Evolutionary conservation across 192 early-diverging fungal genomes (phyloP).

Genomic region (Rhizophagus prolifer): DNA sequence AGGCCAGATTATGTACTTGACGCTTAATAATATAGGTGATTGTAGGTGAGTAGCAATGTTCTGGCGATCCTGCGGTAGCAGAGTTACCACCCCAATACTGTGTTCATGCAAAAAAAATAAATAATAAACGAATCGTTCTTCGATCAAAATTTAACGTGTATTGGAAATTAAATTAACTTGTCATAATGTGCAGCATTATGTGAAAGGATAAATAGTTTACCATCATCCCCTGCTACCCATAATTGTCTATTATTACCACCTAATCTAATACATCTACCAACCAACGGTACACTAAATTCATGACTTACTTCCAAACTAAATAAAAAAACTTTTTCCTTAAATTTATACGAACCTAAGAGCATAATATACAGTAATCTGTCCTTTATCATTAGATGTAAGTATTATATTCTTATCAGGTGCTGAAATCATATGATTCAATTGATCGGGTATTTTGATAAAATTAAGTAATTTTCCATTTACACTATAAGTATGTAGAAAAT

Average conservation of each 20-base stretch:
- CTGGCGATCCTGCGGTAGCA: too few species aligned
- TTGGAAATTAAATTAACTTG: neutral
- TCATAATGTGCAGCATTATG: neutral
- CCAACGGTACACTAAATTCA: constrained; percentile 19
- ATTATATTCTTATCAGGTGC: constrained; percentile 11
- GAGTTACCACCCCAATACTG: too few species aligned
- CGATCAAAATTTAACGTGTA: too few species aligned
- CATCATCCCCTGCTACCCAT: constrained; percentile 20
- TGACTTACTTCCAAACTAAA: constrained; percentile 13
- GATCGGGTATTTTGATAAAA: neutral
- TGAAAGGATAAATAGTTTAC: constrained; percentile 27
- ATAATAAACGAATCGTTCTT: too few species aligned
- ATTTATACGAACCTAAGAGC: constrained; percentile 14
- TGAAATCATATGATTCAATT: constrained; percentile 21
- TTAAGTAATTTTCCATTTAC: constrained; percentile 29
- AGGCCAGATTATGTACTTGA: too few species aligned
- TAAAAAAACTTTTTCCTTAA: too few species aligned
- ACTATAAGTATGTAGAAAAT: constrained; percentile 27
- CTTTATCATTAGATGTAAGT: constrained; percentile 5
- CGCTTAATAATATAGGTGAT: too few species aligned
- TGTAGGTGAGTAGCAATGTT: too few species aligned
- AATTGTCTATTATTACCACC: constrained; percentile 18
- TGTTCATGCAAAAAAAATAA: too few species aligned
- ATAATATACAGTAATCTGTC: constrained; percentile 19
- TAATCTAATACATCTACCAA: constrained; percentile 16